Evolutionary conservation across 2,329 filamentous ascomycete genomes (phyloP).

Genomic region (Ramularia collo-cygni): DNA sequence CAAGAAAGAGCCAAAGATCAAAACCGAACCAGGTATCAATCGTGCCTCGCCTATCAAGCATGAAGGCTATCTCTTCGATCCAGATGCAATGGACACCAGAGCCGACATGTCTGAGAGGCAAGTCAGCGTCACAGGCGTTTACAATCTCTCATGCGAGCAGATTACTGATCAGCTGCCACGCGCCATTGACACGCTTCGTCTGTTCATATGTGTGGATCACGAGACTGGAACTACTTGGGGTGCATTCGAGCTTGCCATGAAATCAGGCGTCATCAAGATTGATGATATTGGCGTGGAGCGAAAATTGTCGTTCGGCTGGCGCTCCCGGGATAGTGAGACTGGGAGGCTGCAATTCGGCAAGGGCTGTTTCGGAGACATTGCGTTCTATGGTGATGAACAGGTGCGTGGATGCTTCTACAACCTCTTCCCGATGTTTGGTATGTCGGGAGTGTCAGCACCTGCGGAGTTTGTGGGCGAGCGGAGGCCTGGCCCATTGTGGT

Average conservation of each 20-base stretch:
- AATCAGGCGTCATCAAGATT: constrained; percentile 40
- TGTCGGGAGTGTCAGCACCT: constrained; percentile 4
- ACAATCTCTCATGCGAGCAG: constrained; percentile 31
- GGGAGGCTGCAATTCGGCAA: constrained; percentile 27
- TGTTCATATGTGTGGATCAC: constrained; percentile 35
- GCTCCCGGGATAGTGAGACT: constrained; percentile 25
- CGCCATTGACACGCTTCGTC: constrained; percentile 23
- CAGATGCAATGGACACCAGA: constrained; percentile 17
- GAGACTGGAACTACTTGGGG: constrained; percentile 40
- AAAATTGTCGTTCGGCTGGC: constrained; percentile 25
- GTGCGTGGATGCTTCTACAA: constrained; percentile 23
- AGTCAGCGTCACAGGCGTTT: constrained; percentile 39
- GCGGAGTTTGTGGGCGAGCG: constrained; percentile 26
- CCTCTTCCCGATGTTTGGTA: constrained; percentile 16
- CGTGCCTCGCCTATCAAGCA: constrained; percentile 6
- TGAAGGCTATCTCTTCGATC: constrained; percentile 13
- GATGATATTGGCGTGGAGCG: constrained; percentile 19
- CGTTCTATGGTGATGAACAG: constrained; percentile 19
- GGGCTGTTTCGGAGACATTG: constrained; percentile 30
- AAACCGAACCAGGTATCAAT: constrained; percentile 3
- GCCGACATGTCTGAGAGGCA: constrained; percentile 10
- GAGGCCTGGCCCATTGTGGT: constrained; percentile 17
- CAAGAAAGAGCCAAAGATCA: constrained; percentile 12
- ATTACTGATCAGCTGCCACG: constrained; percentile 15
- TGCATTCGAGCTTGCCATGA: constrained; percentile 38